Base-by-base conservation (phyloP, 2,329 filamentous ascomycete genomes). In the Penicillium aurantiogriseum region DNA sequence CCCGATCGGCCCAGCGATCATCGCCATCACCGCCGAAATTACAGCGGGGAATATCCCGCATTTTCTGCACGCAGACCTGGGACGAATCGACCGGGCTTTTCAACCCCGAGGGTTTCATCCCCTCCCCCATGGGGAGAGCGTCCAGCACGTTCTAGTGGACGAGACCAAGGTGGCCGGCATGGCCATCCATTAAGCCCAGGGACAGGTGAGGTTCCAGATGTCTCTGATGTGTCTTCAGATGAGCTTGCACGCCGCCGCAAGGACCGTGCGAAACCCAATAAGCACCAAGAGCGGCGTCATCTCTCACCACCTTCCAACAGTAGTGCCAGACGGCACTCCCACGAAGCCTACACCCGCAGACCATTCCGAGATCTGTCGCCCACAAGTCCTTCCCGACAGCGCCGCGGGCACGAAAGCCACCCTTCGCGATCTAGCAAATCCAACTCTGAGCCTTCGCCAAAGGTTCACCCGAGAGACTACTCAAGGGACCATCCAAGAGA, bases 291-390 rank as follows among this genome's bases (percentile, higher is more conserved):
- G n/a, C 64, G 60, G 15, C 62, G 63, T 4, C 65, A 72, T 51
- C 56, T 75, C 1, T 72, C 71, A 11, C 70, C 71, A 1, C 63
- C 63, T 5, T 58, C 63, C 4, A 36, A 61, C 15, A 57, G 61
- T 19, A 61, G 67, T 23, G 61, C 67, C 5, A 69, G 73, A 25
- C 71, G 72, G 5, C 74, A 74, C 59, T 75, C 71, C 3, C 74
- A 76, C 44, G 74, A 76, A 45, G 67, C 71, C 7, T 74, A 73
- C 45, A 66, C 58, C 3, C 67, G 70, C 21, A 66, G 64, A 58
- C 70, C 69, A 2, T 60, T 63, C 15, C 63, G 68, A 40, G 70
- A 74, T 10, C 50, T 67, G 3, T 73, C 71, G 0, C 67, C 72
- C 6, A 31, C 56, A 29, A 58, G 56, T 10, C 53, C 62, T 6